These are phyloP conservation scores for Eucalyptus pauciflora DNA, from an alignment of 345 rosid genomes.

Conservation along the genomic window DNA sequence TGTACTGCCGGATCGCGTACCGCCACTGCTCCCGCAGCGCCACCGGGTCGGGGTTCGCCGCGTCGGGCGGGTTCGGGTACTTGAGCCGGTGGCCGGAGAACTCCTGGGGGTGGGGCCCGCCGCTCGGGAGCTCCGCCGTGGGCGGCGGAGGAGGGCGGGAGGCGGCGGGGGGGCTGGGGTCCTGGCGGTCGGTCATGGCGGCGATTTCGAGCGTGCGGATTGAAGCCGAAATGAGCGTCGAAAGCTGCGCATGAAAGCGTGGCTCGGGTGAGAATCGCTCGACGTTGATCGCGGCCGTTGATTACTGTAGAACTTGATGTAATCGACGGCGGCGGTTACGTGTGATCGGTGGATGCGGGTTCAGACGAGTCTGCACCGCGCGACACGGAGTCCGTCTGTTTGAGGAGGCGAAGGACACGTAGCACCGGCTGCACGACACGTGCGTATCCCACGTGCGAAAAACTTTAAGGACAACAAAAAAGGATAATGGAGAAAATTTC, in stretches of 20 bases:
- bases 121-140: neutral
- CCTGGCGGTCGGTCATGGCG: neutral
- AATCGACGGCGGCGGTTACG: neutral
- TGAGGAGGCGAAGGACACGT: neutral
- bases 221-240: neutral
- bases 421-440: neutral
- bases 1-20: slow-evolving; percentile 65
- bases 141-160: neutral
- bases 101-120: neutral
- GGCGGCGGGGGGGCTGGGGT: neutral
- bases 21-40: slow-evolving; percentile 84
- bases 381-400: neutral
- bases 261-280: neutral
- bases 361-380: neutral
- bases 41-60: slow-evolving; percentile 55
- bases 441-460: neutral
- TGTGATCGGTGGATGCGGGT: neutral
- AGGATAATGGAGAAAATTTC: rapidly evolving
- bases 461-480: neutral
- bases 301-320: neutral
- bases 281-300: neutral
- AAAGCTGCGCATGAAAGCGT: neutral
- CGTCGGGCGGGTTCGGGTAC: slow-evolving; percentile 57
- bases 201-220: neutral
- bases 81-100: slow-evolving; percentile 27